Evolutionary conservation across 2,329 filamentous ascomycete species (phyloP).

Genomic region (Penicillium concentricum): DNA sequence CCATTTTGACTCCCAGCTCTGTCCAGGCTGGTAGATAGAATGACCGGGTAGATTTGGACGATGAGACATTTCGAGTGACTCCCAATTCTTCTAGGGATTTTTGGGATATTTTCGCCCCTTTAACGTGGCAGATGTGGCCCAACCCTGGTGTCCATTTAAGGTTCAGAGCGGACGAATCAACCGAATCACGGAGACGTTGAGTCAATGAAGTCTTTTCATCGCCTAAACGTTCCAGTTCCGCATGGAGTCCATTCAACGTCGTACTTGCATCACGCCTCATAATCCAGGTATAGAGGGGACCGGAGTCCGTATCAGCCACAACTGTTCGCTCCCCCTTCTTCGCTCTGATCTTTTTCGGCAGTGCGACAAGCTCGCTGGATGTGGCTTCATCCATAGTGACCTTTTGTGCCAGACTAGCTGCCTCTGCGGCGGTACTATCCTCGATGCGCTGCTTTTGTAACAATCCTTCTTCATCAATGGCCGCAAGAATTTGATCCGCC

Average conservation of each 20-base stretch:
- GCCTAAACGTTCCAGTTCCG: constrained; percentile 60
- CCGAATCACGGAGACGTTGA: constrained; percentile 59
- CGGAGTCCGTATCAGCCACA: constrained; percentile 36
- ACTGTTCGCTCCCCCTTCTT: constrained; percentile 29
- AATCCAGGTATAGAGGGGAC: constrained; percentile 58
- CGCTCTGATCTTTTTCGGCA: constrained; percentile 53
- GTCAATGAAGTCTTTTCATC: constrained; percentile 62
- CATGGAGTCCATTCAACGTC: constrained; percentile 66
- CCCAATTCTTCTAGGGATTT: constrained; percentile 42
- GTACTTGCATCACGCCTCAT: constrained; percentile 66
- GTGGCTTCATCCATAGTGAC: constrained; percentile 66
- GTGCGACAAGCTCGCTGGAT: constrained; percentile 53
- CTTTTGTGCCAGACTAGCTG: constrained; percentile 71
- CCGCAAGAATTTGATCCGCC: constrained; percentile 67
- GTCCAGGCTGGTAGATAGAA: constrained; percentile 87
- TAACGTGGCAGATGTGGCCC: constrained; percentile 88
- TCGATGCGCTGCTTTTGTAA: constrained; percentile 74
- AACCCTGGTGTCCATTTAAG: constrained; percentile 84
- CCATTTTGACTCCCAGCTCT: constrained; percentile 72
- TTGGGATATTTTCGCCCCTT: constrained; percentile 67
- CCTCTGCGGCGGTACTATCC: constrained; percentile 67
- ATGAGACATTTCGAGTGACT: constrained; percentile 62
- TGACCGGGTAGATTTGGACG: constrained; percentile 79
- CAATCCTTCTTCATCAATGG: constrained; percentile 93
- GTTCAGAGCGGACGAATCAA: constrained; percentile 65